phyloP scores from a whole-genome alignment of 1,284 basidiomycete genomes.

The Puccinia sorghi region DNA sequence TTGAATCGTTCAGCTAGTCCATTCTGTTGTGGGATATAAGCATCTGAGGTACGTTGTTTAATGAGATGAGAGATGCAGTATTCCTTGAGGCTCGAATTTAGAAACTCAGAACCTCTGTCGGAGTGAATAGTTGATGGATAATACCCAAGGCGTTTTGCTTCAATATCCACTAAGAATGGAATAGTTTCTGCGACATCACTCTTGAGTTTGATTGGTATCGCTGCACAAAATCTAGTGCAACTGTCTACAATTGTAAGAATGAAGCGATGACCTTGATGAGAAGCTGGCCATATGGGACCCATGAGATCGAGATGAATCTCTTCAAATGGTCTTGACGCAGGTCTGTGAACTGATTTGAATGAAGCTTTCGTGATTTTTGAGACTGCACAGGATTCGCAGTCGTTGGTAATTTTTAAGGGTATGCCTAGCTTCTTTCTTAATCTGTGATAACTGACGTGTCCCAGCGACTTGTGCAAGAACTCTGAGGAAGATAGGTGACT shows the following conservation, averaged over 20 bases:
- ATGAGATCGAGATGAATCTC: too few relatives aligned
- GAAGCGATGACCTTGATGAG: too few relatives aligned
- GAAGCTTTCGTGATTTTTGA: conserved; percentile 5
- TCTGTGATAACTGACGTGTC: not conserved
- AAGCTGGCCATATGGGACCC: too few relatives aligned
- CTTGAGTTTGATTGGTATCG: not conserved
- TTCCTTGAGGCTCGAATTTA: not conserved
- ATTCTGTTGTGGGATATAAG: conserved; percentile 16
- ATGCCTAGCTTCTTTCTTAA: conserved; percentile 3
- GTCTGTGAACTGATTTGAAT: not conserved
- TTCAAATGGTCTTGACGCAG: too few relatives aligned
- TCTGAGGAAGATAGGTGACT: not conserved
- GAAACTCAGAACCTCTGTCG: conserved; percentile 14
- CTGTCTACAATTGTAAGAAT: conserved; percentile 8
- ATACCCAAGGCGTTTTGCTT: not conserved
- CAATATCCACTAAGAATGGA: not conserved
- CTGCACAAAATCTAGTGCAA: not conserved
- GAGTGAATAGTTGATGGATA: conserved; percentile 1
- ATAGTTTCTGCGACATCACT: not conserved
- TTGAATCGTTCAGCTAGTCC: conserved; percentile 4
- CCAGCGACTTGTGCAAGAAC: not conserved
- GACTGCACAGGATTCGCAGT: not conserved
- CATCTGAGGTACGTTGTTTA: not conserved
- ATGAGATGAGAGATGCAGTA: not conserved
- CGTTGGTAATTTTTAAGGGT: not conserved